Conservation (phyloP, 2,329 filamentous ascomycete species). For the Ilyonectria sp. region DNA sequence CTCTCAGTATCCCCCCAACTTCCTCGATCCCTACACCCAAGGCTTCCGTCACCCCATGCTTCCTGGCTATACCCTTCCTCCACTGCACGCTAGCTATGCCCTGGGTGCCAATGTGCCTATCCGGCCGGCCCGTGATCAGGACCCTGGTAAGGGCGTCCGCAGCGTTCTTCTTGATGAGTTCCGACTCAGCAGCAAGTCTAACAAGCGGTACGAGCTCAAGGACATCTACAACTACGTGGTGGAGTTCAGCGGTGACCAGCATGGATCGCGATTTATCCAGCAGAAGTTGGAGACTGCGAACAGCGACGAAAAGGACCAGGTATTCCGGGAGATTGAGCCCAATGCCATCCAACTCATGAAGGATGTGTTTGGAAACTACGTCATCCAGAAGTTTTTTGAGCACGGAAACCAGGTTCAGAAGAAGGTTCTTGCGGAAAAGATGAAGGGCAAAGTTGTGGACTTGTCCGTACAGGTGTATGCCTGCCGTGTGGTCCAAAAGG, state of each 20-base stretch:
- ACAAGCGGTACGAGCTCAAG: conserved; percentile 84
- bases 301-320: conserved; percentile 93
- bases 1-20: conserved; percentile 54
- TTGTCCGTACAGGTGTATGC: conserved; percentile 93
- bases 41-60: conserved; percentile 55
- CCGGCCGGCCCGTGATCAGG: conserved; percentile 67
- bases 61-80: conserved; percentile 53
- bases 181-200: conserved; percentile 80
- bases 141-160: conserved; percentile 73
- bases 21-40: conserved; percentile 56
- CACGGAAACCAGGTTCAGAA: conserved; percentile 96
- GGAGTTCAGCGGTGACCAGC: conserved; percentile 96
- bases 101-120: conserved; percentile 47
- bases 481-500: conserved; percentile 96
- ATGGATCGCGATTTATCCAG: conserved; percentile 96
- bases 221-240: conserved; percentile 91
- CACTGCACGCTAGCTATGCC: conserved; percentile 51
- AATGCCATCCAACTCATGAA: conserved; percentile 93
- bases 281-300: conserved; percentile 92
- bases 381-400: conserved; percentile 98
- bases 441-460: conserved; percentile 86
- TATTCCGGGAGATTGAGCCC: conserved; percentile 89
- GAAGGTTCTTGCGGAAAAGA: conserved; percentile 85
- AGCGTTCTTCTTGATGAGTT: conserved; percentile 87
- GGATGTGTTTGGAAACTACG: conserved; percentile 98